phyloP scores from a whole-genome alignment of 352 stramenopile species.

The Pythium grandisporangium region DNA sequence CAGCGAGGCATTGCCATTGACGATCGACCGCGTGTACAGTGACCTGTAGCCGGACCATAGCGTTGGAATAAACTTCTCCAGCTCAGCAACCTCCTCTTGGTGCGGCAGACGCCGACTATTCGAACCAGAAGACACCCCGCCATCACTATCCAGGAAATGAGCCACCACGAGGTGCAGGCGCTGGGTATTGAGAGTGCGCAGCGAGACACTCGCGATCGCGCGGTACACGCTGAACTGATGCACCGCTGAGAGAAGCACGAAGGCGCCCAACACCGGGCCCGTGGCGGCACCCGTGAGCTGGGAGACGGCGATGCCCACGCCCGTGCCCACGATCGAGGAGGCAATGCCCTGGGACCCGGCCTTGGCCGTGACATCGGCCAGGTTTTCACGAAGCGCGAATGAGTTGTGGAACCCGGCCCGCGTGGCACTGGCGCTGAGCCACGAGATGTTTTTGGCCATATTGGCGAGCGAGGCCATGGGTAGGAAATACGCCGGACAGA shows the following conservation, averaged over 20 bases:
- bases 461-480: constrained; percentile 85
- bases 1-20: constrained; percentile 39
- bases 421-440: constrained; percentile 90
- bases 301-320: constrained; percentile 54
- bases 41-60: constrained; percentile 41
- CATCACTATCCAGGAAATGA: constrained; percentile 25
- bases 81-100: constrained; percentile 22
- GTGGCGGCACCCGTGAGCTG: constrained; percentile 45
- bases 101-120: too few relatives aligned
- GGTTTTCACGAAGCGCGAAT: constrained; percentile 84
- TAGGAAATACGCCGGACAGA: constrained; percentile 79
- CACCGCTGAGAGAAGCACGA: constrained; percentile 32
- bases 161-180: constrained; percentile 42
- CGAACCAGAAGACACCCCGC: too few relatives aligned
- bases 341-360: constrained; percentile 91
- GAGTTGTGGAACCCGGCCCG: constrained; percentile 93
- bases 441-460: constrained; percentile 95
- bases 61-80: constrained; percentile 49
- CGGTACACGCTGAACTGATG: constrained; percentile 57
- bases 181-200: constrained; percentile 64
- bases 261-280: constrained; percentile 34
- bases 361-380: constrained; percentile 96
- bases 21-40: constrained; percentile 30
- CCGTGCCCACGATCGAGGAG: constrained; percentile 81
- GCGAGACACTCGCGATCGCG: constrained; percentile 40